Evolutionary conservation across 1,139 yeast species (phyloP), one percentile per base, ranked within the genome.

Genomic region (Debaryomycetaceae sp.): DNA sequence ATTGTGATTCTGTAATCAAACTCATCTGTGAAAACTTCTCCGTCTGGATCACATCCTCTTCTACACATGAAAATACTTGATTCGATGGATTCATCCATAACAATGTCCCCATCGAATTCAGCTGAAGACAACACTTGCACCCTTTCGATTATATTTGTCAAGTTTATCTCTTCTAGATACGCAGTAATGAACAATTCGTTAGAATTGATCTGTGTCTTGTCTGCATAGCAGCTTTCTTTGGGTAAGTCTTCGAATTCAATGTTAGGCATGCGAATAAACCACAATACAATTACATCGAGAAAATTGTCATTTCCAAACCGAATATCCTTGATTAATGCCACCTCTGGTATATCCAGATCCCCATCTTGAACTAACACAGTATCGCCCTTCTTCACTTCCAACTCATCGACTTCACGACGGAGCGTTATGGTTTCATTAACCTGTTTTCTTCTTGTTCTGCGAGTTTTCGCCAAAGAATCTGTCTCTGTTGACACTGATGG

Each of bases 181-280:
- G 79, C 64, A 1, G 79, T 67, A 14, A 76, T 45, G 39, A 73
- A 69, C 8, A 76, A 41, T 48, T 76, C 81, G 45, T 67, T 61
- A 2, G 42, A 41, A 8, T 39, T 38, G 19, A 47, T 41, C 4
- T 43, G 42, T 4, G 38, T 40, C 11, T 35, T 38, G 9, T 37
- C 35, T 11, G 34, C 19, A 37, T 47, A 44, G 2, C 46, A 47
- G 5, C 36, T 38, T 6, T 33, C 38, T 26, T 44, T 41, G 0
- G 63, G 58, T 9, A 57, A 30, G 3, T 47, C 47, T 1, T 47
- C 46, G 3, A 40, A 24, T 5, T 52, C 59, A 6, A 65, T 49
- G 31, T 67, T 70, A 1, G 42, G 6, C 11, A 49, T 42, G 30
- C 58, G 47, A 5, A 59, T 48, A 41, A 73, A 70, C 68, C 73